A percentile compares a stretch with the other conserved stretches of the same genome.
Evolutionary conservation across 2,329 filamentous ascomycete species (phyloP).

Genomic region (Claviceps maximensis): DNA sequence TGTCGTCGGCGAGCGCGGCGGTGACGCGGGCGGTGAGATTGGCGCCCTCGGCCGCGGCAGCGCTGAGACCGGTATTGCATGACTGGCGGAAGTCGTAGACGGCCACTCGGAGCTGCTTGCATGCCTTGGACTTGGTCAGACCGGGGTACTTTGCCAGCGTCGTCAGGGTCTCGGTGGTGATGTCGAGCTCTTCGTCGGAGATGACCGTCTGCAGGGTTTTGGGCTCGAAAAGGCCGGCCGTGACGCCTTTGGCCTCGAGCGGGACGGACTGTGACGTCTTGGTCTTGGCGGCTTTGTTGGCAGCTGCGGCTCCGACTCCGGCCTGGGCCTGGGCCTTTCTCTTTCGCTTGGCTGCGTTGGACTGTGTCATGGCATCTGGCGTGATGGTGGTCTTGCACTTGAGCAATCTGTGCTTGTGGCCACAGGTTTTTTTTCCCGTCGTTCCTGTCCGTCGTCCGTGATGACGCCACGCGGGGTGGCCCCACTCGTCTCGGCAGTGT

Average conservation of each 20-base stretch:
- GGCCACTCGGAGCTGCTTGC: slow-evolving; percentile 51
- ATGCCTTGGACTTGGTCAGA: slow-evolving; percentile 55
- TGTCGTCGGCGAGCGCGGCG: slow-evolving; percentile 50
- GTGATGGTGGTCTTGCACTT: not conserved
- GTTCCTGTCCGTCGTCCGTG: not conserved
- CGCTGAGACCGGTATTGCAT: slow-evolving; percentile 52
- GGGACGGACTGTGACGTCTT: slow-evolving; percentile 21
- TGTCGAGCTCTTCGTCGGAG: slow-evolving; percentile 53
- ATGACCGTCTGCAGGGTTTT: slow-evolving; percentile 39
- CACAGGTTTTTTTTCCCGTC: not conserved
- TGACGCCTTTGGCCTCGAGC: slow-evolving; percentile 18
- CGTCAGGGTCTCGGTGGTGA: slow-evolving; percentile 50
- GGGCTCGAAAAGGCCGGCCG: slow-evolving; percentile 24
- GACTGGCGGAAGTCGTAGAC: slow-evolving; percentile 58
- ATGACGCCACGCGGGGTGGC: not conserved
- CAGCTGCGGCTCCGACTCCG: slow-evolving; percentile 17
- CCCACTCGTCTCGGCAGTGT: no score
- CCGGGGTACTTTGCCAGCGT: slow-evolving; percentile 44
- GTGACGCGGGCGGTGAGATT: slow-evolving; percentile 56
- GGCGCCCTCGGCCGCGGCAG: slow-evolving; percentile 33
- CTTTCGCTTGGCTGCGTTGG: slow-evolving; percentile 34
- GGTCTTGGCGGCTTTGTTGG: slow-evolving; percentile 27
- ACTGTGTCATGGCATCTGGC: slow-evolving; percentile 12
- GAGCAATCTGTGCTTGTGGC: not conserved
- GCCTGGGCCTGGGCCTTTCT: slow-evolving; percentile 24